Evolutionary conservation across 2,329 filamentous ascomycete genomes (phyloP), one percentile per base, ranked within the genome.

Genomic region (Talaromyces sp.): DNA sequence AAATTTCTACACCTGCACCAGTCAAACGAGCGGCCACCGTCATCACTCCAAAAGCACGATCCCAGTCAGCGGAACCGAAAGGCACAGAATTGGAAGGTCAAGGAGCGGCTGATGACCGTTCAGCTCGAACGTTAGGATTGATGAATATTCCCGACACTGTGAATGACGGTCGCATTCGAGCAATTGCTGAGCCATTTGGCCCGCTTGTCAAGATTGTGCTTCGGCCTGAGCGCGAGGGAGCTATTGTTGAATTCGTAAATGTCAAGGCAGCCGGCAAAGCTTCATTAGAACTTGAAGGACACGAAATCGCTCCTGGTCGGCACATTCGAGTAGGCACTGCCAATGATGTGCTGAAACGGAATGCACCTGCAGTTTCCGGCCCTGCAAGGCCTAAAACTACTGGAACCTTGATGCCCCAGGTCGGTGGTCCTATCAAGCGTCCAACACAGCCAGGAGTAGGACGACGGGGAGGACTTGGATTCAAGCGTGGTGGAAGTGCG

Each of bases 91-190:
- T 64, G 13, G 77, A 80, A 35, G 67, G 75, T 50, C 66, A 70
- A 31, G 79, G 75, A 67, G 56, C 69, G 0, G 72, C 76, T 59
- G 63, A 68, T 22, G 77, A 80, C 0, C 72, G 76, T 7, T 80
- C 78, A 31, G 83, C 86, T 52, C 86, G 91, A 54, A 94, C 89
- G 0, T 81, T 97, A 52, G 88, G 87, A 9, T 78, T 99, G 28
- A 84, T 97, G 74, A 88, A 92, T 62, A 78, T 99, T 1, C 91
- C 94, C 0, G 94, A 97, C 68, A 97, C 92, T 0, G 84, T 97
- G 66, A 97, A 95, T 63, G 90, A 96, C 67, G 85, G 89, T 1
- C 89, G 92, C 31, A 84, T 99, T 56, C 84, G 84, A 45, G 81
- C 85, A 0, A 77, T 95, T 2, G 85, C 89, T 8, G 87, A 91